These are phyloP conservation scores for Ogataea hybrid DNA, from an alignment of 1,139 yeast species.

Conservation along the genomic window DNA sequence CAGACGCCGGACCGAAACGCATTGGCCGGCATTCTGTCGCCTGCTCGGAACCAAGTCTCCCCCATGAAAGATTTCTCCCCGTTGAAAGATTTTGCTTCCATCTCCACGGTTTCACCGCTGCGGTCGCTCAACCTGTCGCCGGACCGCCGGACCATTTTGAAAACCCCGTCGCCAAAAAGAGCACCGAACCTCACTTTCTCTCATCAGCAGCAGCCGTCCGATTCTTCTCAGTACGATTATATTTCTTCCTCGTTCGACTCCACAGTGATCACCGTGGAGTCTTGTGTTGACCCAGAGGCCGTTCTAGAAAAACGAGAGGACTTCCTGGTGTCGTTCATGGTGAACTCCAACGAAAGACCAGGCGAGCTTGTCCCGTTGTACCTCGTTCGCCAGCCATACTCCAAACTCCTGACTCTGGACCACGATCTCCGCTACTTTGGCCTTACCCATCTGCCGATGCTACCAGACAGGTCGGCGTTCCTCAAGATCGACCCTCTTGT, in stretches of 20 bases:
- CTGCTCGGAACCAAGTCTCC: conserved; percentile 5
- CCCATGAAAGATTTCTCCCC: conserved; percentile 9
- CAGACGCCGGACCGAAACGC: background rate
- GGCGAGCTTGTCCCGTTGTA: conserved; percentile 29
- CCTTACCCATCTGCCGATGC: conserved; percentile 41
- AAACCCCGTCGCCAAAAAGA: conserved; percentile 19
- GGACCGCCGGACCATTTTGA: conserved; percentile 4
- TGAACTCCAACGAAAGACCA: conserved; percentile 27
- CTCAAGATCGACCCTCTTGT: conserved; percentile 27
- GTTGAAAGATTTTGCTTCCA: conserved; percentile 5
- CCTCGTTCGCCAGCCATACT: conserved; percentile 25
- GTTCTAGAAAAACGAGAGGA: conserved; percentile 32
- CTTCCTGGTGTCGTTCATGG: conserved; percentile 28
- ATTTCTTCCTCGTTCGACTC: conserved; percentile 59
- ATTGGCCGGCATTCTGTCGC: background rate
- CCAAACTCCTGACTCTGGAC: conserved; percentile 26
- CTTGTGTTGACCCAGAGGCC: conserved; percentile 45
- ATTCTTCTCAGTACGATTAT: conserved; percentile 25
- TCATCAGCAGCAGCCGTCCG: conserved; percentile 17
- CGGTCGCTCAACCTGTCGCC: conserved; percentile 10
- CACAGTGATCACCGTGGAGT: conserved; percentile 47
- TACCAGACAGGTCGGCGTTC: conserved; percentile 56
- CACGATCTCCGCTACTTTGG: conserved; percentile 21
- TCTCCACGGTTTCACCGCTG: conserved; percentile 6
- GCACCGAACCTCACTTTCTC: conserved; percentile 1